Evolutionary conservation across 306 rosid species (phyloP).

Genomic region (Ormosia semicastrata): DNA sequence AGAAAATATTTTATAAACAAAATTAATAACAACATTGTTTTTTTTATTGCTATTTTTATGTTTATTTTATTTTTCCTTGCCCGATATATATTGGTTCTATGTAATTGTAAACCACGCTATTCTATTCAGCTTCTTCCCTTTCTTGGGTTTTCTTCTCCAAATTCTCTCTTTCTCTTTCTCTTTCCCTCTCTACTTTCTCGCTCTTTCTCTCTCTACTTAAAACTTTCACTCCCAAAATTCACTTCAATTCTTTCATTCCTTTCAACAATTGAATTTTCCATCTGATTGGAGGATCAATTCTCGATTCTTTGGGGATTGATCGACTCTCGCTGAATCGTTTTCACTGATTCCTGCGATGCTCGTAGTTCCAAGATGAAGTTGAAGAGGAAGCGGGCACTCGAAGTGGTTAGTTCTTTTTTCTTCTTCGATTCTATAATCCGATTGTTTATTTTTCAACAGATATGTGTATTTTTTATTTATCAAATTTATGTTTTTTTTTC

Average conservation of each 20-base stretch:
- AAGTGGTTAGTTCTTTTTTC: slow-evolving; percentile 72
- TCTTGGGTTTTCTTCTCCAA: slow-evolving; percentile 45
- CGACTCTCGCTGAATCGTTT: slow-evolving; percentile 29
- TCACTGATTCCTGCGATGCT: slow-evolving; percentile 64
- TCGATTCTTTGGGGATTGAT: slow-evolving; percentile 61
- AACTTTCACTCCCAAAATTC: slow-evolving; percentile 18
- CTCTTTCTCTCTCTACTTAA: slow-evolving; percentile 19
- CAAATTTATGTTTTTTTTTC: not conserved
- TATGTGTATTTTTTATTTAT: not conserved
- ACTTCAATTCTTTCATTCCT: slow-evolving; percentile 33
- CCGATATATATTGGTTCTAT: not conserved
- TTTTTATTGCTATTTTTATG: not conserved
- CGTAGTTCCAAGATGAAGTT: slow-evolving; percentile 78
- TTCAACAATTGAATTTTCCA: slow-evolving; percentile 19
- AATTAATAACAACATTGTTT: too few relatives aligned
- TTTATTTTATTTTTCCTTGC: not conserved
- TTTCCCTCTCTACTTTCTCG: slow-evolving; percentile 23
- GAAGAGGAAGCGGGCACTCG: slow-evolving; percentile 85
- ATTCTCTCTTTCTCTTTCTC: slow-evolving; percentile 32
- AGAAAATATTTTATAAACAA: too few relatives aligned
- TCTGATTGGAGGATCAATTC: slow-evolving; percentile 30
- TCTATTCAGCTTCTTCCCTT: slow-evolving; percentile 32
- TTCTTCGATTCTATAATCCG: slow-evolving; percentile 1
- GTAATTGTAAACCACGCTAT: slow-evolving; percentile 16
- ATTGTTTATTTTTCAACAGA: not conserved